Evolutionary conservation across 2,329 filamentous ascomycete genomes (phyloP).

Genomic region (Ceratocystis variospora): DNA sequence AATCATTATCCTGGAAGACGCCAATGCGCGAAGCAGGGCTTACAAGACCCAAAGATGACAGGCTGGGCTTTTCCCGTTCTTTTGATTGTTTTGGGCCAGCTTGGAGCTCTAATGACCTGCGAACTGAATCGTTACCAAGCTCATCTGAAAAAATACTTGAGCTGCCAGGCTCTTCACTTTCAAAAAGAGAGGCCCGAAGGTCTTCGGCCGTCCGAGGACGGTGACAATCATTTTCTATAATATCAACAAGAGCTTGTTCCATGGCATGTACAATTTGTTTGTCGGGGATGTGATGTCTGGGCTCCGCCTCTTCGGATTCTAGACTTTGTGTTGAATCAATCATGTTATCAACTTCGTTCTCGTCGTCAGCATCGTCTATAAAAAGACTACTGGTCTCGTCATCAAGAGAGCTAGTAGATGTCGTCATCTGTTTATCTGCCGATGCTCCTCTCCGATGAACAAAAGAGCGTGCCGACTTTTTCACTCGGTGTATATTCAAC

Average conservation of each 20-base stretch:
- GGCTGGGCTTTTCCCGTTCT: slow-evolving; percentile 59
- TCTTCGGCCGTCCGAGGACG: slow-evolving; percentile 50
- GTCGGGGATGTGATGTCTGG: slow-evolving; percentile 44
- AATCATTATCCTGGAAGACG: slow-evolving; percentile 84
- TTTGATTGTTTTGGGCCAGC: slow-evolving; percentile 25
- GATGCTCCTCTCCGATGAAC: slow-evolving; percentile 27
- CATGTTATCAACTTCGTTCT: slow-evolving; percentile 60
- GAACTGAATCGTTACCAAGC: slow-evolving; percentile 36
- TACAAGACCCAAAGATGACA: slow-evolving; percentile 82
- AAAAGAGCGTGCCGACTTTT: slow-evolving; percentile 30
- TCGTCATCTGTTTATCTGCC: slow-evolving; percentile 5
- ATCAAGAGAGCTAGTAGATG: slow-evolving; percentile 27
- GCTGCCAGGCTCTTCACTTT: slow-evolving; percentile 31
- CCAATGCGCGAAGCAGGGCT: slow-evolving; percentile 76
- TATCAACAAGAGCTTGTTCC: slow-evolving; percentile 81
- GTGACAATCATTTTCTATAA: slow-evolving; percentile 58
- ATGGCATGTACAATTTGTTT: slow-evolving; percentile 79
- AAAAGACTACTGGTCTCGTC: slow-evolving; percentile 54
- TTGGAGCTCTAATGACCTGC: slow-evolving; percentile 45
- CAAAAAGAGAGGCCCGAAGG: slow-evolving; percentile 53
- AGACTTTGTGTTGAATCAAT: slow-evolving; percentile 63
- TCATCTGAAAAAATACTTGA: slow-evolving; percentile 14
- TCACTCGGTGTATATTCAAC: slow-evolving; percentile 26
- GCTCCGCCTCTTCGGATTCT: slow-evolving; percentile 52
- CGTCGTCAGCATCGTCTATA: slow-evolving; percentile 60